Conservation (phyloP, 2,329 filamentous ascomycete species). For the Rosellinia necatrix region DNA sequence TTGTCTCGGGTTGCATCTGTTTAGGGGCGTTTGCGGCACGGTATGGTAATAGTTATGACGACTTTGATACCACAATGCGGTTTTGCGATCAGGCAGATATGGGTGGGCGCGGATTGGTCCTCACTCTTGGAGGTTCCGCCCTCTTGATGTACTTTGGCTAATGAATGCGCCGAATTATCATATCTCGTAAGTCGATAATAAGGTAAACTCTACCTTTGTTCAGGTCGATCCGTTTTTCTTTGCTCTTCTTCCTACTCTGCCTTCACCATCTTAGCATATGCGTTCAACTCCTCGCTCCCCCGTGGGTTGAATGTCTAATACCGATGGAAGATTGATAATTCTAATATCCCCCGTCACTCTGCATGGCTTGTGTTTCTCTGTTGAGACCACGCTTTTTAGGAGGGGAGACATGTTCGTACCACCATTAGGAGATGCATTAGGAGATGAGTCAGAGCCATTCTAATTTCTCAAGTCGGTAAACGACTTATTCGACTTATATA, state of each 20-base stretch:
- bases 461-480: no score
- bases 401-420: constrained; percentile 47
- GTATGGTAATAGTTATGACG: not conserved
- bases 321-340: constrained; percentile 55
- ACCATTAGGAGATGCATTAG: not conserved
- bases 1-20: not conserved
- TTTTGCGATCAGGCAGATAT: not conserved
- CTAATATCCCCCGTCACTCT: constrained; percentile 55
- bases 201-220: constrained; percentile 5
- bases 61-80: constrained; percentile 19
- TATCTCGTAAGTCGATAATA: not conserved
- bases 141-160: not conserved
- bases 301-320: constrained; percentile 60
- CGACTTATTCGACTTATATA: no score
- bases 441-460: no score
- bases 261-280: constrained; percentile 60
- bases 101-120: not conserved
- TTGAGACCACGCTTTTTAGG: constrained; percentile 52
- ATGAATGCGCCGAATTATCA: not conserved
- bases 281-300: constrained; percentile 53
- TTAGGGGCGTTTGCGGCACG: not conserved
- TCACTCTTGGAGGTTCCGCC: not conserved
- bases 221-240: not conserved
- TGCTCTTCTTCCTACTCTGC: constrained; percentile 12
- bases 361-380: constrained; percentile 55